Percentiles rank a stretch among this genome's conserved stretches.
phyloP scores from a whole-genome alignment of 768 basidiomycete genomes.

The Mycena alexandri region DNA sequence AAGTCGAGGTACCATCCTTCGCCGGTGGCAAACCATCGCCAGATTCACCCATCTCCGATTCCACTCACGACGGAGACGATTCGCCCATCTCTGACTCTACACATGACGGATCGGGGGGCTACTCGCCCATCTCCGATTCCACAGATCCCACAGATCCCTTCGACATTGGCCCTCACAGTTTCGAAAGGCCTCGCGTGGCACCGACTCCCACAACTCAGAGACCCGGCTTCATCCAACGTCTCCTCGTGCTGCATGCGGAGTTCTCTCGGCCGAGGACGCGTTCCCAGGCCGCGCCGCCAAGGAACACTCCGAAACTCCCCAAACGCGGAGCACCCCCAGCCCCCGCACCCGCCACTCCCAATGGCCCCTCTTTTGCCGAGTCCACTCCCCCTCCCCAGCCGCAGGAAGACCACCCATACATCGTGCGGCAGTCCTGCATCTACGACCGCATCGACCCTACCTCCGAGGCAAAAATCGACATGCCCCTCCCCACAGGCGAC shows the following conservation, averaged over 20 bases:
- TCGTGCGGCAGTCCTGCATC: slow-evolving; percentile 45
- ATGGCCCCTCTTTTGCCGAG: slow-evolving; percentile 15
- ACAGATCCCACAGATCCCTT: neutral
- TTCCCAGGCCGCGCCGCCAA: neutral
- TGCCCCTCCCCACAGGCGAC: slow-evolving; percentile 45
- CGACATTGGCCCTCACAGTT: neutral
- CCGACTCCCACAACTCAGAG: slow-evolving; percentile 7
- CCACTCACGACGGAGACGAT: neutral
- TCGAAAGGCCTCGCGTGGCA: neutral
- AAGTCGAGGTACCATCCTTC: too few species aligned
- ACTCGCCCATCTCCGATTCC: slow-evolving; percentile 17
- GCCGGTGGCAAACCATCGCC: neutral
- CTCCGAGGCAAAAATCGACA: slow-evolving; percentile 42
- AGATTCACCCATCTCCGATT: slow-evolving; percentile 14
- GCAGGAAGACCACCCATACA: slow-evolving; percentile 35
- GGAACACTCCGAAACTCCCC: neutral
- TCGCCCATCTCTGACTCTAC: too few species aligned
- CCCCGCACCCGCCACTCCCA: slow-evolving; percentile 15
- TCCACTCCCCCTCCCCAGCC: slow-evolving; percentile 20
- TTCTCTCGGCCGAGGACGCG: slow-evolving; percentile 1
- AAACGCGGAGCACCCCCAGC: slow-evolving; percentile 24
- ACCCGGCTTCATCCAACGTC: slow-evolving; percentile 35
- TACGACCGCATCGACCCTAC: slow-evolving; percentile 46
- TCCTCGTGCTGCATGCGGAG: slow-evolving; percentile 35
- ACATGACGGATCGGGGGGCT: too few species aligned